Conservation (phyloP, 2,329 filamentous ascomycete genomes). For the Fusarium nanum region DNA sequence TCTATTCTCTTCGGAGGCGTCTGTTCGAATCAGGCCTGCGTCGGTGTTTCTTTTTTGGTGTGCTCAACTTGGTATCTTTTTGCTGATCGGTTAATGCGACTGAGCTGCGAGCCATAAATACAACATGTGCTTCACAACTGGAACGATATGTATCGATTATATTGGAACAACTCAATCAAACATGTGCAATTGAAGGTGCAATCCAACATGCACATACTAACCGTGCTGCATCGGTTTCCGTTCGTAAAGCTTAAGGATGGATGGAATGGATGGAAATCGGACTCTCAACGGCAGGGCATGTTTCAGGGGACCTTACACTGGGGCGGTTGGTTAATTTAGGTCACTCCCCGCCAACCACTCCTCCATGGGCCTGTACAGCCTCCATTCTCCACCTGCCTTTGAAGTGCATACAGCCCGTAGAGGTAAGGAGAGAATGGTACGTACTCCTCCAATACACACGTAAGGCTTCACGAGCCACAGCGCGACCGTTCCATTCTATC, state of each 20-base stretch:
- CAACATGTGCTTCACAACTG: background rate
- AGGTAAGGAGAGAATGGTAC: constrained; percentile 2
- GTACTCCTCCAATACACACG: constrained; percentile 24
- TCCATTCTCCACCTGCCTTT: background rate
- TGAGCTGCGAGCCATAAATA: background rate
- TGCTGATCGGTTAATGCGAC: background rate
- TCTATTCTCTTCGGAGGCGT: constrained; percentile 37
- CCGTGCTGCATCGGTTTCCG: background rate
- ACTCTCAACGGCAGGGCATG: background rate
- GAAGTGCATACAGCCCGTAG: background rate
- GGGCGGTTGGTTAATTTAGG: background rate
- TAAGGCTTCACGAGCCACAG: constrained; percentile 36
- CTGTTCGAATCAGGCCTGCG: constrained; percentile 38
- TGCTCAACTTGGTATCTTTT: background rate
- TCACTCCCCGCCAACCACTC: constrained; percentile 6
- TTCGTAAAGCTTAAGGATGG: background rate
- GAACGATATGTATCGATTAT: background rate
- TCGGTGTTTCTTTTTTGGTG: constrained; percentile 18
- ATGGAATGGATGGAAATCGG: background rate
- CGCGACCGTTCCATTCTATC: constrained; percentile 32
- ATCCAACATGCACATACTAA: background rate
- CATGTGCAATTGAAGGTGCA: background rate
- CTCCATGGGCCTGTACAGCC: constrained; percentile 5
- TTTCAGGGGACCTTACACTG: constrained; percentile 9
- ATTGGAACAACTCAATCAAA: background rate